phyloP scores from a whole-genome alignment of 1,139 yeast species.

The Wickerhamomyces sp. region DNA sequence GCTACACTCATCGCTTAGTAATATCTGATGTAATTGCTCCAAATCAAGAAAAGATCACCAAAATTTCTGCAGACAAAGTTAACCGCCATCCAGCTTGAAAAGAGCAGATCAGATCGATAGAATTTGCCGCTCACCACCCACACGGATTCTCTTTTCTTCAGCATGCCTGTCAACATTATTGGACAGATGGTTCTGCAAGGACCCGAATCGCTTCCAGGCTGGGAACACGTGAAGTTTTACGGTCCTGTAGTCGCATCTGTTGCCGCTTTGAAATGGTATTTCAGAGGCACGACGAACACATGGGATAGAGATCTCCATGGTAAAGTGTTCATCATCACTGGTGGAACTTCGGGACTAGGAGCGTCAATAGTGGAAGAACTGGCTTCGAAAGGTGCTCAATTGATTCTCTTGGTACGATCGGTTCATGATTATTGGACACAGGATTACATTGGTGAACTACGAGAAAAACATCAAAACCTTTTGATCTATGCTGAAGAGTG shows the following conservation, averaged over 20 bases:
- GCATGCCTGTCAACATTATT: constrained; percentile 81
- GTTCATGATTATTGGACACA: constrained; percentile 69
- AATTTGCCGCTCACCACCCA: not conserved
- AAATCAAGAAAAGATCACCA: no score
- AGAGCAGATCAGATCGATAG: no score
- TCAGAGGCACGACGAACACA: constrained; percentile 71
- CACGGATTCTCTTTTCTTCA: not conserved
- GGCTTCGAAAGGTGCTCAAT: constrained; percentile 81
- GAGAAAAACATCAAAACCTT: constrained; percentile 63
- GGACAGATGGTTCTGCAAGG: constrained; percentile 68
- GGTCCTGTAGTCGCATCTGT: constrained; percentile 47
- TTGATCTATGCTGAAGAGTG: constrained; percentile 86
- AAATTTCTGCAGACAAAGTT: no score
- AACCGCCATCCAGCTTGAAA: no score
- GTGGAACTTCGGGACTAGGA: constrained; percentile 92
- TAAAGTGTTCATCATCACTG: constrained; percentile 74
- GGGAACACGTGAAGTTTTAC: constrained; percentile 47
- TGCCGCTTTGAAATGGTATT: constrained; percentile 59
- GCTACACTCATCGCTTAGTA: no score
- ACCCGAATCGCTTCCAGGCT: constrained; percentile 68
- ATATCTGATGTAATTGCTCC: no score
- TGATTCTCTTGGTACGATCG: constrained; percentile 65
- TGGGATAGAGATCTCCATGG: constrained; percentile 96
- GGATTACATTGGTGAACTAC: constrained; percentile 72
- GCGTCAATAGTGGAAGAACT: constrained; percentile 68